Evolutionary conservation across 2,329 filamentous ascomycete genomes (phyloP).

Genomic region (Leptographium flavum): DNA sequence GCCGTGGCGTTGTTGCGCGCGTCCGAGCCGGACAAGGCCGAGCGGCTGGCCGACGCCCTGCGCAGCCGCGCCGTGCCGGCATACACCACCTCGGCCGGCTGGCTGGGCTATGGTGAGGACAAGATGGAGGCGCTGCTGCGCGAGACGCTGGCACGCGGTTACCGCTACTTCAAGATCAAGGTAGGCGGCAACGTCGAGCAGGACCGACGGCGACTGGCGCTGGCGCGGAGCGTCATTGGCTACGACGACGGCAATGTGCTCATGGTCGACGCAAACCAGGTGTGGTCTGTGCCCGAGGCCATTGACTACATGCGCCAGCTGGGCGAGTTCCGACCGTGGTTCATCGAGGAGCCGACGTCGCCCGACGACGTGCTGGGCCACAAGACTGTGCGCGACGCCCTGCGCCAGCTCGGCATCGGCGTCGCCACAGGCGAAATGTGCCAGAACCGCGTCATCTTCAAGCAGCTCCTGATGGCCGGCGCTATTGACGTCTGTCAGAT

Average conservation of each 20-base stretch:
- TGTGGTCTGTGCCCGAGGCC: slow-evolving; percentile 82
- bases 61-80: slow-evolving; percentile 65
- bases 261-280: slow-evolving; percentile 89
- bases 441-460: slow-evolving; percentile 89
- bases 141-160: slow-evolving; percentile 64
- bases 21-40: slow-evolving; percentile 51
- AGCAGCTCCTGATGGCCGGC: slow-evolving; percentile 68
- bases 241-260: slow-evolving; percentile 59
- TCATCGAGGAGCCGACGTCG: slow-evolving; percentile 87
- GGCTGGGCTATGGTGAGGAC: slow-evolving; percentile 81
- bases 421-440: slow-evolving; percentile 93
- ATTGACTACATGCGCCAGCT: slow-evolving; percentile 77
- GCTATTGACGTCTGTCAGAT: slow-evolving; percentile 84
- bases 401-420: slow-evolving; percentile 60
- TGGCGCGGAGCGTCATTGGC: slow-evolving; percentile 67
- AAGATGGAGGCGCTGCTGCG: slow-evolving; percentile 66
- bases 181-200: slow-evolving; percentile 61
- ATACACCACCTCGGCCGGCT: slow-evolving; percentile 82
- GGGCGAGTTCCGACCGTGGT: slow-evolving; percentile 75
- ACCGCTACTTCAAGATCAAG: slow-evolving; percentile 83
- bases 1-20: slow-evolving; percentile 57
- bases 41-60: slow-evolving; percentile 60
- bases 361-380: slow-evolving; percentile 85
- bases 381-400: slow-evolving; percentile 68
- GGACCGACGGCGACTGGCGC: slow-evolving; percentile 54